Evolutionary conservation across 805 yeast genomes (phyloP).

Genomic region (Pichia scutulata): DNA sequence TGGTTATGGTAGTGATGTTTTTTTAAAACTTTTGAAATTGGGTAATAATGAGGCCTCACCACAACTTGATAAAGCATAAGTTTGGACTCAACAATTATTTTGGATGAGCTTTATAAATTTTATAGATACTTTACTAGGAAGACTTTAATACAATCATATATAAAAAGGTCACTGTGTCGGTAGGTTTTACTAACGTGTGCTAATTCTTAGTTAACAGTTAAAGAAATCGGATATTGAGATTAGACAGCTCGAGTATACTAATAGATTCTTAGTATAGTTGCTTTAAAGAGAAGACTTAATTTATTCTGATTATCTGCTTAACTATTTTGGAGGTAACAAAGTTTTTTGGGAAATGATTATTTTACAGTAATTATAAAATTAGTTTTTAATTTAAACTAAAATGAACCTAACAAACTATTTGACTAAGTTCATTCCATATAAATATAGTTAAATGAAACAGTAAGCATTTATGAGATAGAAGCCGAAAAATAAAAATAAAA

Average conservation of each 20-base stretch:
- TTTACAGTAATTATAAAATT: background rate
- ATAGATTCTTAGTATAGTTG: too few species aligned
- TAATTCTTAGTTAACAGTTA: too few species aligned
- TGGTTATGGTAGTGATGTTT: slow-evolving; percentile 90
- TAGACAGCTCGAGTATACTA: too few species aligned
- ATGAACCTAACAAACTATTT: background rate
- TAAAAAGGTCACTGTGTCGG: too few species aligned
- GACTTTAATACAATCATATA: background rate
- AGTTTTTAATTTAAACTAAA: background rate
- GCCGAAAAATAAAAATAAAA: background rate
- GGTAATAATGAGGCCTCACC: slow-evolving; percentile 58
- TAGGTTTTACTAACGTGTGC: too few species aligned
- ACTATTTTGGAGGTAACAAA: too few species aligned
- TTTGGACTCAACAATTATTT: background rate
- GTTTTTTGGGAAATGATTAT: background rate
- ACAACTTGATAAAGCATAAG: slow-evolving; percentile 64
- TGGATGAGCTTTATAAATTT: background rate
- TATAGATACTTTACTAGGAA: background rate
- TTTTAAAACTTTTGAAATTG: slow-evolving; percentile 67
- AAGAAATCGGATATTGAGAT: too few species aligned
- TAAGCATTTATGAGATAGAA: background rate
- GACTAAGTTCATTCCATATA: background rate
- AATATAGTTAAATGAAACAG: background rate
- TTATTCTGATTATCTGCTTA: too few species aligned
- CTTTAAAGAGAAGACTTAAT: too few species aligned